Base-by-base conservation (phyloP, 2,329 filamentous ascomycete genomes). In the Hypoxylon rubiginosum region DNA sequence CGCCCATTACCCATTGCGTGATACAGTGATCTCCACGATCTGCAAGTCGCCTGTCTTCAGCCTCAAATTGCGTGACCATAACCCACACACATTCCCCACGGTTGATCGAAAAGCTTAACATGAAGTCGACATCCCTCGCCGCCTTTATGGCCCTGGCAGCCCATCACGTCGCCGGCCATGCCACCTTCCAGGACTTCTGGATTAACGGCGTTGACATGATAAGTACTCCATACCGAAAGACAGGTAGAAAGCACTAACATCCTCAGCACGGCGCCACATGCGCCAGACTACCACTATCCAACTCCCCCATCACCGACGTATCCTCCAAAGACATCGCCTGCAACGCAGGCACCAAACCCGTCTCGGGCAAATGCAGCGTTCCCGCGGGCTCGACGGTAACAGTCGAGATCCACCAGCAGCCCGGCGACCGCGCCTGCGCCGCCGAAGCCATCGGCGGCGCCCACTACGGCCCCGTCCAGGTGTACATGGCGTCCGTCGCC, bases 341-440 rank as follows among this genome's bases (percentile, higher is more conserved):
- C 68, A 84, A 84, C 68, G 76, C 75, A 28, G 76, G 76, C 21
- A 75, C 72, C 8, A 73, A 67, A n/a, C 70, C 77, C 15, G 77
- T 80, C 3, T 62, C 76, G 1, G 77, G 76, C 13, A 83, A 84
- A 69, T 86, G 84, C 72, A 72, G 78, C 19, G 83, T 85, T 30
- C 75, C 76, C 30, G 83, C 83, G 2, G 84, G 85, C 2, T 77
- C 78, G 4, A 83, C 78, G 0, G 81, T 88, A 13, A 86, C 85
- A 0, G 79, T 87, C 7, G 86, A 88, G 76, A 88, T 88, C 84
- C 86, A 88, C 77, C 82, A 83, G 60, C 72, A 75, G 63, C 72
- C 71, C 0, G 62, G 66, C 1, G 71, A 76, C 67, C 78, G 81
- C 15, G 68, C 67, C n/a, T 83, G 81, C 64, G 52, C 66, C 4